Percentiles rank a stretch among this genome's conserved stretches.
Evolutionary conservation across 2,329 filamentous ascomycete species (phyloP).

Genomic region (Cladophialophora yegresii): DNA sequence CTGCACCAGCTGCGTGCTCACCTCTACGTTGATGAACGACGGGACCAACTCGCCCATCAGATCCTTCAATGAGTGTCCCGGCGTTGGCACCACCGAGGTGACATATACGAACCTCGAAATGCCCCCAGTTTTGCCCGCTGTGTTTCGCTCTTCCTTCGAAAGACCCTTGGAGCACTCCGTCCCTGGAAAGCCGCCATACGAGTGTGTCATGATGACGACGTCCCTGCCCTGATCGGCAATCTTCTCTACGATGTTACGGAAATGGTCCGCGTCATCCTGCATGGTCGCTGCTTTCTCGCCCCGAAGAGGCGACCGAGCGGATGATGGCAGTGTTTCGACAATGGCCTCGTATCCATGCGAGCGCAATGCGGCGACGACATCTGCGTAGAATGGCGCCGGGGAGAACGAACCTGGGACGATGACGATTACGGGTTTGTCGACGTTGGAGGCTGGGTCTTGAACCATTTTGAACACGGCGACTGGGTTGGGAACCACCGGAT

Average conservation of each 20-base stretch:
- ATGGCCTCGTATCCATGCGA: slow-evolving; percentile 40
- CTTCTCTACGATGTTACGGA: slow-evolving; percentile 35
- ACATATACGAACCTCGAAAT: slow-evolving; percentile 38
- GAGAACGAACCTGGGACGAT: slow-evolving; percentile 42
- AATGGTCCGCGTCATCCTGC: slow-evolving; percentile 39
- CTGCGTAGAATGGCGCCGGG: slow-evolving; percentile 17
- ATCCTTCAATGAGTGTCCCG: slow-evolving; percentile 19
- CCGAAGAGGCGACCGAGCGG: slow-evolving; percentile 16
- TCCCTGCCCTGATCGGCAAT: slow-evolving; percentile 38
- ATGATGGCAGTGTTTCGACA: slow-evolving; percentile 38
- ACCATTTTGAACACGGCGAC: not conserved
- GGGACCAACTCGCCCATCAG: slow-evolving; percentile 16
- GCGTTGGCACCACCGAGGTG: slow-evolving; percentile 28
- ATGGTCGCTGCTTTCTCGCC: slow-evolving; percentile 38
- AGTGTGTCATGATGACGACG: slow-evolving; percentile 41
- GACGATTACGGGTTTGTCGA: slow-evolving; percentile 41
- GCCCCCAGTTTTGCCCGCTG: slow-evolving; percentile 36
- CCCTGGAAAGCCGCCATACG: slow-evolving; percentile 42
- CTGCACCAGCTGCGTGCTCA: slow-evolving; percentile 5
- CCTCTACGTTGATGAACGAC: slow-evolving; percentile 16
- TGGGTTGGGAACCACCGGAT: not conserved
- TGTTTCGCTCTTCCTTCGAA: slow-evolving; percentile 14
- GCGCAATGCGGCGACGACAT: slow-evolving; percentile 39
- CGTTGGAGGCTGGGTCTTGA: not conserved
- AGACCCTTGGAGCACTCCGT: slow-evolving; percentile 40